Base-by-base conservation (phyloP, 371 early-diverging fungal genomes). In the Apophysomyces elegans region DNA sequence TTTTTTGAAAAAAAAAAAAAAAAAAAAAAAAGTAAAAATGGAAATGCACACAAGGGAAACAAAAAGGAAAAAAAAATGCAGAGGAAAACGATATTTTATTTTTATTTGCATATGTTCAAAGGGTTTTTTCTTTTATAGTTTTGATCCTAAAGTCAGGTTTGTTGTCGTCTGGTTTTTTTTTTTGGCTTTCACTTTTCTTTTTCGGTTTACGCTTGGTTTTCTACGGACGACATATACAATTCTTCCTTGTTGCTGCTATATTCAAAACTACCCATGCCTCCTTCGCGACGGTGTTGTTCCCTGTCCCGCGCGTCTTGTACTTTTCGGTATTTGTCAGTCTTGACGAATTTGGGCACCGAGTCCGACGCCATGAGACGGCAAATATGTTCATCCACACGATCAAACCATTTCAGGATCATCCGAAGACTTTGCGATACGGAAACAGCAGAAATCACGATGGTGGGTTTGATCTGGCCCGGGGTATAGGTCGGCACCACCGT, bases 361-460 rank as follows among this genome's bases (percentile, higher is more conserved):
- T 92, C 92, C 6, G 86, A 86, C 12, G 92, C 90, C 89, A 90
- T 88, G 14, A 90, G 74, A 32, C 86, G 75, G 75, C 89, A 92
- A 56, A 90, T 89, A 59, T 90, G 90, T 13, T 89, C 87, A 59
- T 90, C 85, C n/a, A 86, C 85, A 26, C 69, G 66, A 54, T 89
- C 86, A 75, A 88, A 90, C 64, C 90, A 65, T 37, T 79, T 75
- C 9, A 87, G 73, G 64, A 82, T 67, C 46, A 71, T 70, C 14
- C 75, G 57, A 16, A 82, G 54, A 54, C 78, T 73, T 46, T 79
- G 73, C 2, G 73, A 73, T 5, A 66, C 72, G 7, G 65, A 65
- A 1, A 57, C 68, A 44, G 72, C 67, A 11, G 67, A 77, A 62
- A 73, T 75, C 16, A 81, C 58, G 45, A 81, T 71, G 0, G 72